phyloP scores from a whole-genome alignment of 2,329 filamentous ascomycete species.

The Talaromyces marneffei region DNA sequence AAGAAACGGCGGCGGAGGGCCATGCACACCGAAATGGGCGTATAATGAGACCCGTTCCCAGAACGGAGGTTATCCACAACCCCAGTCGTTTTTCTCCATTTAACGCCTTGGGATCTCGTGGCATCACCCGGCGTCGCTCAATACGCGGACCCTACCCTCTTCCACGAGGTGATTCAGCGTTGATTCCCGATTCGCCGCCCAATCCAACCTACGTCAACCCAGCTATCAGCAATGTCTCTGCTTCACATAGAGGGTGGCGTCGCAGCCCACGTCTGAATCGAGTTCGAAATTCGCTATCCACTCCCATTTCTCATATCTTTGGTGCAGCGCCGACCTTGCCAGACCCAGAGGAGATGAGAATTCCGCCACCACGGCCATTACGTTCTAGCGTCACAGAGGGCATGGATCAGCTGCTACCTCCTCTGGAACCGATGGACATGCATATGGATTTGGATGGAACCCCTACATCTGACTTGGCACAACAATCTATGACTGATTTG shows the following conservation, averaged over 20 bases:
- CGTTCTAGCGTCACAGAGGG: constrained; percentile 28
- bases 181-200: constrained; percentile 25
- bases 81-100: constrained; percentile 37
- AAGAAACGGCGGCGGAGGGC: constrained; percentile 42
- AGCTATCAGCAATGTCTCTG: constrained; percentile 23
- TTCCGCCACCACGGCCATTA: constrained; percentile 26
- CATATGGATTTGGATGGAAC: constrained; percentile 36
- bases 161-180: constrained; percentile 30
- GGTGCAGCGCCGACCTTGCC: constrained; percentile 29
- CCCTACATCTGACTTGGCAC: constrained; percentile 40
- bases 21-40: constrained; percentile 41
- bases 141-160: constrained; percentile 36
- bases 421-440: constrained; percentile 36
- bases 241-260: constrained; percentile 32
- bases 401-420: constrained; percentile 30
- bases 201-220: constrained; percentile 25
- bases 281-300: constrained; percentile 40
- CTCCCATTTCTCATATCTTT: constrained; percentile 41
- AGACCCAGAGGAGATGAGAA: constrained; percentile 22
- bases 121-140: constrained; percentile 36
- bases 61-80: constrained; percentile 30
- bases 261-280: constrained; percentile 37
- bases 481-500: constrained; percentile 30
- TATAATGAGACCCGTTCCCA: constrained; percentile 32
- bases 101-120: constrained; percentile 34